These are phyloP conservation scores for Tremellales sp. DNA, from an alignment of 1,284 basidiomycete species.

Conservation along the genomic window DNA sequence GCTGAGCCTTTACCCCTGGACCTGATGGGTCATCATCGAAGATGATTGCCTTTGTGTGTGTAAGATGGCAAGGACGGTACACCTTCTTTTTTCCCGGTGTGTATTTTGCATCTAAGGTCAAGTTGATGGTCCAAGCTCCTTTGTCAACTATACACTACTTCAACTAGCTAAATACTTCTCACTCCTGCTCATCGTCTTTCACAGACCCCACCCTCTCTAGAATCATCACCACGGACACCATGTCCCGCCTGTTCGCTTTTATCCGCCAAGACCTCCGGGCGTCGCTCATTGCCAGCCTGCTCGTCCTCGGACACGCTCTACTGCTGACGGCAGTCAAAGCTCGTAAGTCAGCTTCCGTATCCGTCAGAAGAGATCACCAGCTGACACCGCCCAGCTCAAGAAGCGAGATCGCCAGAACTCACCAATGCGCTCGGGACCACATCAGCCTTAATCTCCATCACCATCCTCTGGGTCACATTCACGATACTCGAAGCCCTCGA, in stretches of 20 bases:
- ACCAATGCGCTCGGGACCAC: slow-evolving; percentile 5
- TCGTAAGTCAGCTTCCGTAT: background rate
- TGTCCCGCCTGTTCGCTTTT: slow-evolving; percentile 1
- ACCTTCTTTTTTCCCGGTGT: too few relatives aligned
- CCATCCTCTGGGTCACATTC: slow-evolving; percentile 27
- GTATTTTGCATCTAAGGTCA: too few relatives aligned
- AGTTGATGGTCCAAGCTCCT: too few relatives aligned
- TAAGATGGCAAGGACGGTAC: too few relatives aligned
- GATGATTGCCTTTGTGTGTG: too few relatives aligned
- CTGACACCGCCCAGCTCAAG: background rate
- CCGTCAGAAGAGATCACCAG: background rate
- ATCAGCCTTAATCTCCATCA: slow-evolving; percentile 24
- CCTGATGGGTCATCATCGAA: too few relatives aligned
- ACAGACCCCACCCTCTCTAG: too few relatives aligned
- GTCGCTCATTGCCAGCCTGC: background rate
- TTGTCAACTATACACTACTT: too few relatives aligned
- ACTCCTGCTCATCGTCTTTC: background rate
- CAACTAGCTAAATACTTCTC: too few relatives aligned
- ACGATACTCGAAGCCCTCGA: slow-evolving; percentile 21
- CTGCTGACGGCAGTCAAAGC: background rate
- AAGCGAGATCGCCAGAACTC: background rate
- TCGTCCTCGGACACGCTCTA: background rate
- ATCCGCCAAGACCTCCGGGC: background rate
- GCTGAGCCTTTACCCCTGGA: too few relatives aligned
- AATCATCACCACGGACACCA: background rate